Conservation (phyloP, 257 asterid genomes). For the Gentiana straminea region DNA sequence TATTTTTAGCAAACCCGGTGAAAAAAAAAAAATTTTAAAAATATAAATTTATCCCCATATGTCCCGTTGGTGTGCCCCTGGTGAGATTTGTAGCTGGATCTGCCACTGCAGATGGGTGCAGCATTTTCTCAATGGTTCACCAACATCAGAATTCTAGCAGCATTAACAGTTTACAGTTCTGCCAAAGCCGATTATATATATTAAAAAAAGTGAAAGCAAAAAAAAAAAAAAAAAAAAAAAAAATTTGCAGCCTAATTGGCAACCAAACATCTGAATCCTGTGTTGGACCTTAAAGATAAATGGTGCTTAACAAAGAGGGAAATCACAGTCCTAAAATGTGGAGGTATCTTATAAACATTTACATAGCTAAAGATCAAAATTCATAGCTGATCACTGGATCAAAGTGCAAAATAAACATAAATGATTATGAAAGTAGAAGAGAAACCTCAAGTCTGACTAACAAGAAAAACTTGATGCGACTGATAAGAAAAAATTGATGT, state of each 20-base stretch:
- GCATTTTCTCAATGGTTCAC: no score
- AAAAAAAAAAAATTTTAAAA: no score
- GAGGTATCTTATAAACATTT: neutral
- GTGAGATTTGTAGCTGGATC: no score
- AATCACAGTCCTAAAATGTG: neutral
- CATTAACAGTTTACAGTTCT: neutral
- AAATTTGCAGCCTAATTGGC: conserved; percentile 1
- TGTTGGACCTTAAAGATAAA: no score
- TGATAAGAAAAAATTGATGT: conserved; percentile 1
- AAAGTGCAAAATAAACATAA: conserved; percentile 4
- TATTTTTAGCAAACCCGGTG: no score
- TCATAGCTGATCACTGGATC: neutral
- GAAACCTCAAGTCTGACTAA: conserved; percentile 13
- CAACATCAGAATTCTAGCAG: neutral
- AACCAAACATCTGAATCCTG: neutral
- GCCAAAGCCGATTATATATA: neutral
- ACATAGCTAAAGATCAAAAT: conserved; percentile 1
- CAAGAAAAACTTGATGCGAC: neutral
- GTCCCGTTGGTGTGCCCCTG: no score
- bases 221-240: conserved; percentile 1
- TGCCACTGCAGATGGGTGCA: no score
- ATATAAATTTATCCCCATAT: no score
- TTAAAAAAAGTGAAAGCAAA: neutral
- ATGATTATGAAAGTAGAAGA: conserved; percentile 4
- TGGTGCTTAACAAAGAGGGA: no score